Evolutionary conservation across 2,329 filamentous ascomycete species (phyloP).

Genomic region (Xylaria sp.): DNA sequence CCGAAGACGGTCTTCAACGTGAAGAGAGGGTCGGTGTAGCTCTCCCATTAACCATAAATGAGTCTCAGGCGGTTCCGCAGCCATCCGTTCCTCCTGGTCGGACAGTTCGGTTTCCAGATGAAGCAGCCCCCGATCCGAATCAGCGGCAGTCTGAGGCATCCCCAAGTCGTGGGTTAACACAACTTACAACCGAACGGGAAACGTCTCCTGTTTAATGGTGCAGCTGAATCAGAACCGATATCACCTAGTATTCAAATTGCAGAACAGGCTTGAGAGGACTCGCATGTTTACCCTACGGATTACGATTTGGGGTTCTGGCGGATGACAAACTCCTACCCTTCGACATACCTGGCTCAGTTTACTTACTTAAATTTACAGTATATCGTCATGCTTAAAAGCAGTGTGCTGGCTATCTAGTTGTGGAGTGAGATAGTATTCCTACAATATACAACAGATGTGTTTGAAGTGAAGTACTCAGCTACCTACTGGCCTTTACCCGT

Average conservation of each 20-base stretch:
- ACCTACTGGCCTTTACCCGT: too few relatives aligned
- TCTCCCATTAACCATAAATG: slow-evolving; percentile 27
- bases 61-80: slow-evolving; percentile 16
- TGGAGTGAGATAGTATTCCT: too few relatives aligned
- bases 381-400: too few relatives aligned
- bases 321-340: not conserved
- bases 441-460: too few relatives aligned
- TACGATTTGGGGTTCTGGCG: too few relatives aligned
- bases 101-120: slow-evolving; percentile 59
- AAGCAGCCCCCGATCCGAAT: slow-evolving; percentile 32
- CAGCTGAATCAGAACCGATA: not conserved
- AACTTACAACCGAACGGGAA: not conserved
- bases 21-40: slow-evolving; percentile 7
- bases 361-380: not conserved
- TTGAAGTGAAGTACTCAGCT: too few relatives aligned
- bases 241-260: not conserved
- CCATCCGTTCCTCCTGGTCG: slow-evolving; percentile 43
- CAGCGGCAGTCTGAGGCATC: not conserved
- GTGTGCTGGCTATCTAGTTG: too few relatives aligned
- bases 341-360: not conserved
- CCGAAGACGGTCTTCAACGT: slow-evolving; percentile 7
- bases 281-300: not conserved
- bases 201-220: not conserved
- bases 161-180: not conserved
- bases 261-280: not conserved